Evolutionary conservation across 1,284 basidiomycete genomes (phyloP), one percentile per base, ranked within the genome.

Genomic region (Ceratobasidium sp.): DNA sequence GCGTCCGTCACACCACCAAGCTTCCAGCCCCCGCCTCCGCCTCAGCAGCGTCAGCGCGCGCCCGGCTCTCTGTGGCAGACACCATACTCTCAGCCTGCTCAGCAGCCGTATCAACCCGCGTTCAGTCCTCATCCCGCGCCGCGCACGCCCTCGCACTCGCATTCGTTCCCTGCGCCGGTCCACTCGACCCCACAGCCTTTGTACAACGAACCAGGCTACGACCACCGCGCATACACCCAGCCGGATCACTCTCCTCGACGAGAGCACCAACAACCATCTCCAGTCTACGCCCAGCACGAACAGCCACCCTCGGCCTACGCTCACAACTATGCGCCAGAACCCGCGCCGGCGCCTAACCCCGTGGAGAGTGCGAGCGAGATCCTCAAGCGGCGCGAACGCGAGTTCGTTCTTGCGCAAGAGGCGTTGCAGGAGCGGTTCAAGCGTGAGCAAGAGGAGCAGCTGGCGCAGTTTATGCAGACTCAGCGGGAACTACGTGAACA

Each of bases 31-130:
- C 71, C 62, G 70, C 30, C 70, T 8, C 70, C 59, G 44, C 59
- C 70, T 4, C 71, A 64, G 23, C 71, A 48, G 48, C 71, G 60
- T n/a, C 60, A 60, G 33, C 71, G 71, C 20, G 60, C 60, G 8
- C 71, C 71, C 12, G 59, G 71, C 3, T 16, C 46, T 8, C 48
- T 75, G 20, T 75, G 71, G 71, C 71, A 75, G 30, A 75, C 71
- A 1, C 71, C 71, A 7, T 75, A 75, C 35, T 75, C 71, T 41
- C 71, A 75, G 14, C 33, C 71, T 38, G 46, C 48, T 23, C 70
- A 60, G n/a, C 69, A 41, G 44, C 69, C 33, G 50, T 65, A 75
- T 41, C 71, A 75, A 20, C 52, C 71, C 23, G 52, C 52, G 35
- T 60, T 27, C 59, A 46, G 27, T 60, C 33, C 60, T 64, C 71